Evolutionary conservation across 1,284 basidiomycete species (phyloP).

Genomic region (Leccinum subfulvum): DNA sequence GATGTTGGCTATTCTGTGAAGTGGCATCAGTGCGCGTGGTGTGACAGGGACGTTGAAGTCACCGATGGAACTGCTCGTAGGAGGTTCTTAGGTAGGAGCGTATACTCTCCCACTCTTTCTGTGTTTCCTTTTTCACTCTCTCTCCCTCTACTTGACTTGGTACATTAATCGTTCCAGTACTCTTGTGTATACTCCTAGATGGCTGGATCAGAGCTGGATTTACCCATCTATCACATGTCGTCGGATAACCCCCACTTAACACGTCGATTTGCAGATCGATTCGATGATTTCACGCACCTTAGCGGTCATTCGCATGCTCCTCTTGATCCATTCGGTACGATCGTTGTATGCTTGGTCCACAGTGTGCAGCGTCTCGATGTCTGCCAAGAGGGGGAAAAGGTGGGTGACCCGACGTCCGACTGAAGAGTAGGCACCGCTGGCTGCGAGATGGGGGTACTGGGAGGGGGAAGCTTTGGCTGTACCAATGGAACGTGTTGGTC

Average conservation of each 20-base stretch:
- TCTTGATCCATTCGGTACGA: constrained; percentile 84
- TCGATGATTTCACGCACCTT: constrained; percentile 44
- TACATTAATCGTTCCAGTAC: constrained; percentile 69
- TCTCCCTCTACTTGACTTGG: constrained; percentile 29
- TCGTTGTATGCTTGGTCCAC: constrained; percentile 86
- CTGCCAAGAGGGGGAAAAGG: constrained; percentile 34
- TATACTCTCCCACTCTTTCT: neutral
- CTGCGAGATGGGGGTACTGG: no score
- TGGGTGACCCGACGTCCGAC: neutral
- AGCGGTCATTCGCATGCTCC: constrained; percentile 80
- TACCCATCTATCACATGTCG: constrained; percentile 71
- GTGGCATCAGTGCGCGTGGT: no score
- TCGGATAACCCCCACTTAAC: constrained; percentile 14
- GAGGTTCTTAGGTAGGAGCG: neutral
- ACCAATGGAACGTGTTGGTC: no score
- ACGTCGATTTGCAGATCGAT: neutral
- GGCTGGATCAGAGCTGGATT: constrained; percentile 89
- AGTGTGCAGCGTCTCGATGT: constrained; percentile 78
- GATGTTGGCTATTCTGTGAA: no score
- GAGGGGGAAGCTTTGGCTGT: no score
- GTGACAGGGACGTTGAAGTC: no score
- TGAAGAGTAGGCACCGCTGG: no score
- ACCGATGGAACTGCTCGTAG: no score
- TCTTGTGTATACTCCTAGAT: constrained; percentile 87
- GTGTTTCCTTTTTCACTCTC: neutral